Evolutionary conservation across 805 yeast species (phyloP), one percentile per base, ranked within the genome.

Genomic region (Candida maris): DNA sequence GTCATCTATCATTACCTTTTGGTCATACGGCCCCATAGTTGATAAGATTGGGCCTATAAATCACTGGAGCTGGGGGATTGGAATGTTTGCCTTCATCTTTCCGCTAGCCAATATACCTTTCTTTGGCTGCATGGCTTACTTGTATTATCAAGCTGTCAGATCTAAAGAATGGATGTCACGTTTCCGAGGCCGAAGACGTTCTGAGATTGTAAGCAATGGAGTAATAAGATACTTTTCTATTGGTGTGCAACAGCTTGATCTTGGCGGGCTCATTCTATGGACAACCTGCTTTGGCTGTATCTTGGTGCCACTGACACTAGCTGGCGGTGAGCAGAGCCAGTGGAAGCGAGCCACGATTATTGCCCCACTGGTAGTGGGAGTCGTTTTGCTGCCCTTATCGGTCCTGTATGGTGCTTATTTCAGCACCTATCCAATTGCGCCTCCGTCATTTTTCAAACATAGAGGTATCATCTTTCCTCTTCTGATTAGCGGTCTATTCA

Each of bases 281-380:
- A 28, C 31, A 7, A 19, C 20, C 7, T 6, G 19, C 17, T 6
- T 28, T 8, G 17, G 19, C n/a, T 18, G 13, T 9, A 8, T 28
- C 7, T 15, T 28, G 8, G 17, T 28, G 13, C 31, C 31, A 6
- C 31, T 28, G 9, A 28, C 31, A 12, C 17, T 28, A 17, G 31
- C 31, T 15, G 31, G 31, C 8, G 31, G 31, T 14, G 31, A 28
- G n/a, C 6, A 14, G 6, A 8, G 6, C 7, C 13, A 28, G 19
- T 28, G 31, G 31, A 28, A 28, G 8, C 12, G 13, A 14, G 19
- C 31, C 12, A n/a, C 19, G 6, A 28, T 28, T 7, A 28, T 28
- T 7, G 17, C 31, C 17, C 31, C 31, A 6, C 7, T 28, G 13
- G 31, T 28, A 7, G 13, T 28, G 8, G 31, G 31, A 28, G 31